A percentile compares a stretch with the other conserved stretches of the same genome.
Conservation (phyloP, 2,329 filamentous ascomycete species). For the Hymenoscyphus salicellus region DNA sequence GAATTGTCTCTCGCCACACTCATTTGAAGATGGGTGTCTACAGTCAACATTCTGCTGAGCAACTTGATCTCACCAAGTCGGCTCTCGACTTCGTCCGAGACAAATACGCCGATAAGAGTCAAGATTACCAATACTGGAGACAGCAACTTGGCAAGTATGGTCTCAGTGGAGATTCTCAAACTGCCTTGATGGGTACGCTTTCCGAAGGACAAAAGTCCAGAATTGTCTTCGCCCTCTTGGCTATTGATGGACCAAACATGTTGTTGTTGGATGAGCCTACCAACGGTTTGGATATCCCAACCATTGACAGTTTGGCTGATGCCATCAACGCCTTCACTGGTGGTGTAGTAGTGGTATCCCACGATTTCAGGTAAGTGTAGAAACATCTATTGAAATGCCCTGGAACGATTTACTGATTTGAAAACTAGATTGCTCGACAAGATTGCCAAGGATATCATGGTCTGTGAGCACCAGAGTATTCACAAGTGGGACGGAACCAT, state of each 20-base stretch:
- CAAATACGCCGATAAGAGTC: slow-evolving; percentile 83
- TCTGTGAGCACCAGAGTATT: slow-evolving; percentile 97
- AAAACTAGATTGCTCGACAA: slow-evolving; percentile 80
- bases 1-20: slow-evolving; percentile 84
- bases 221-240: slow-evolving; percentile 95
- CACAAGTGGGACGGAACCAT: slow-evolving; percentile 85
- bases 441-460: slow-evolving; percentile 99
- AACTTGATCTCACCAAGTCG: slow-evolving; percentile 97
- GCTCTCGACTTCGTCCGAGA: slow-evolving; percentile 96
- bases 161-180: slow-evolving; percentile 88
- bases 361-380: slow-evolving; percentile 87
- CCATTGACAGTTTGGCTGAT: slow-evolving; percentile 94
- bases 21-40: slow-evolving; percentile 98
- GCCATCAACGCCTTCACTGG: slow-evolving; percentile 93
- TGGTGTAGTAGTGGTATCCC: slow-evolving; percentile 95
- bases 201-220: slow-evolving; percentile 97
- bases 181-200: slow-evolving; percentile 93
- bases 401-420: slow-evolving; percentile 36
- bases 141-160: slow-evolving; percentile 96
- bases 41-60: slow-evolving; percentile 97
- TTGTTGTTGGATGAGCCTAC: slow-evolving; percentile 96
- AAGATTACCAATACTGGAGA: slow-evolving; percentile 99
- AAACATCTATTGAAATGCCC: neutral
- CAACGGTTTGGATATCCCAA: slow-evolving; percentile 98
- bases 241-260: slow-evolving; percentile 97